A percentile compares a stretch with the other conserved stretches of the same genome.
These are phyloP conservation scores for Candolleomyces efflorescens DNA, from an alignment of 768 basidiomycete species.

Conservation along the genomic window DNA sequence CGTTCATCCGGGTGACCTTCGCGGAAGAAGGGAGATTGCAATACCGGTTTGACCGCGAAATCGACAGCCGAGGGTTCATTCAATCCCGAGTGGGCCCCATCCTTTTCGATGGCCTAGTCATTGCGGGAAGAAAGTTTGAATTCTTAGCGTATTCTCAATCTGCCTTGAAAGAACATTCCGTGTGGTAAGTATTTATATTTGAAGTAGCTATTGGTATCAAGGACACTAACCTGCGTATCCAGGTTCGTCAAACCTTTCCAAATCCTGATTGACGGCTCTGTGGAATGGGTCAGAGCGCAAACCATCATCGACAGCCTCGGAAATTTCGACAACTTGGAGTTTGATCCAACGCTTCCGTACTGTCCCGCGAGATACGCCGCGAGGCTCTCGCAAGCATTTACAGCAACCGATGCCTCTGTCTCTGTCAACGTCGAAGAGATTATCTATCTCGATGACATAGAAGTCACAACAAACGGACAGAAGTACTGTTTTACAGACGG, in stretches of 20 bases:
- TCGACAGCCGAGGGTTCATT: slow-evolving; percentile 39
- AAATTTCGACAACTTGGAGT: slow-evolving; percentile 42
- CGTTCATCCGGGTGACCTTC: slow-evolving; percentile 15
- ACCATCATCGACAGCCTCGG: slow-evolving; percentile 55
- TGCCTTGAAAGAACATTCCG: slow-evolving; percentile 62
- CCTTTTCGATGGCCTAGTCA: slow-evolving; percentile 42
- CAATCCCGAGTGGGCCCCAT: slow-evolving; percentile 40
- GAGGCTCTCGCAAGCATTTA: slow-evolving; percentile 70
- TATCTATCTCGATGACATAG: slow-evolving; percentile 31
- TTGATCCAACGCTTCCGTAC: slow-evolving; percentile 43
- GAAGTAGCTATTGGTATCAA: neutral
- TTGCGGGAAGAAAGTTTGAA: slow-evolving; percentile 52
- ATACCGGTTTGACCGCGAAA: slow-evolving; percentile 12
- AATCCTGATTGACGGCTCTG: slow-evolving; percentile 18
- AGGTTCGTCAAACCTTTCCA: slow-evolving; percentile 65
- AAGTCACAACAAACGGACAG: slow-evolving; percentile 13
- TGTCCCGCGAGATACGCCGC: slow-evolving; percentile 73
- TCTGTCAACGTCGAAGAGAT: slow-evolving; percentile 44
- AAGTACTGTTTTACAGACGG: slow-evolving; percentile 66
- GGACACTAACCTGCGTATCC: neutral
- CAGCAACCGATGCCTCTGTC: slow-evolving; percentile 61
- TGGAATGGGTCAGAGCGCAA: slow-evolving; percentile 31
- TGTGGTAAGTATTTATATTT: slow-evolving; percentile 35
- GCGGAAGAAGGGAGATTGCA: slow-evolving; percentile 14
- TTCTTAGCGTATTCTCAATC: slow-evolving; percentile 76